A percentile compares a stretch with the other conserved stretches of the same genome.
Evolutionary conservation across 2,329 filamentous ascomycete genomes (phyloP).

Genomic region (Colletotrichum sp.): DNA sequence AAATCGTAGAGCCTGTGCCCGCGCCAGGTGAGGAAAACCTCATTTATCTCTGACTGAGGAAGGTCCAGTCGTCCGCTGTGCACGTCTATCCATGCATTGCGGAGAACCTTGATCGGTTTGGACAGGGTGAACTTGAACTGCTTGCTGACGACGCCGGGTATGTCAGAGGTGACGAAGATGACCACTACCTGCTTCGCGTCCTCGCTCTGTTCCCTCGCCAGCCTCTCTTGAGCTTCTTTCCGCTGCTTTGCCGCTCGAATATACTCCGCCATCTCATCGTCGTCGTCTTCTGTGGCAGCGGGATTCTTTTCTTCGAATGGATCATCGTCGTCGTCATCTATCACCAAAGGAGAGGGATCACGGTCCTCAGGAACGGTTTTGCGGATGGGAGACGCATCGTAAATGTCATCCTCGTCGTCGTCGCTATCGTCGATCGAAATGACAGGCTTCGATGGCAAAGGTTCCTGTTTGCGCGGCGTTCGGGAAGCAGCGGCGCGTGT

Average conservation of each 20-base stretch:
- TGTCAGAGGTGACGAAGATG: slow-evolving; percentile 62
- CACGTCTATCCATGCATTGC: slow-evolving; percentile 70
- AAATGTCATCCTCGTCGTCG: slow-evolving; percentile 21
- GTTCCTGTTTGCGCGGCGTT: slow-evolving; percentile 17
- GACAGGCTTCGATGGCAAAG: slow-evolving; percentile 6
- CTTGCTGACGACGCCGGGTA: slow-evolving; percentile 61
- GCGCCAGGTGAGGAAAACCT: slow-evolving; percentile 82
- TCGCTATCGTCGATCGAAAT: slow-evolving; percentile 27
- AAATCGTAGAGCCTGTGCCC: slow-evolving; percentile 74
- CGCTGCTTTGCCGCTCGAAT: slow-evolving; percentile 45
- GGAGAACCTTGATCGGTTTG: slow-evolving; percentile 71
- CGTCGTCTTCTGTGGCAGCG: slow-evolving; percentile 5
- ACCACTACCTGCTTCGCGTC: slow-evolving; percentile 27
- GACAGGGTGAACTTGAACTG: slow-evolving; percentile 70
- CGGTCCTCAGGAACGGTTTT: not conserved
- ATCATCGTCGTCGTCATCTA: slow-evolving; percentile 29
- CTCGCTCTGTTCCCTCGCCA: slow-evolving; percentile 41
- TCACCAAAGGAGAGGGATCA: slow-evolving; percentile 19
- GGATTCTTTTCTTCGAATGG: slow-evolving; percentile 13
- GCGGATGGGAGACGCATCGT: slow-evolving; percentile 20
- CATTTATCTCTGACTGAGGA: slow-evolving; percentile 46
- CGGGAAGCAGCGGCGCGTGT: slow-evolving; percentile 6
- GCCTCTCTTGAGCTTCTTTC: slow-evolving; percentile 40
- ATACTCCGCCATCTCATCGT: slow-evolving; percentile 52
- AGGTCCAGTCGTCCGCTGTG: slow-evolving; percentile 51